Conservation (phyloP, 805 yeast species). For the Candida methanosorbosa region DNA sequence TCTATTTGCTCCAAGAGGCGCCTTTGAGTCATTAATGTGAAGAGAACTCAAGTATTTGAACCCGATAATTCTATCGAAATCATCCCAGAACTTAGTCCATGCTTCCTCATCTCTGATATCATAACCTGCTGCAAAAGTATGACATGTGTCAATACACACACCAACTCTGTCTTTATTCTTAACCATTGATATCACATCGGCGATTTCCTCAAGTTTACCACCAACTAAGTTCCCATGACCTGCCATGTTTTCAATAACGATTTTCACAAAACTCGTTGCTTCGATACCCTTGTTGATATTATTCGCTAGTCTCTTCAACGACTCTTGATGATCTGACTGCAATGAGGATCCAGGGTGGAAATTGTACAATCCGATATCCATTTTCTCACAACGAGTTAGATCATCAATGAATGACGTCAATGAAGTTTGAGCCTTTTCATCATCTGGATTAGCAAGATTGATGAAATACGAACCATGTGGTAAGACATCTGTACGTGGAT, state of each 20-base stretch:
- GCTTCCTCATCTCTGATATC: constrained; percentile 58
- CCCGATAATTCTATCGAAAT: constrained; percentile 72
- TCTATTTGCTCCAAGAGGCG: constrained; percentile 82
- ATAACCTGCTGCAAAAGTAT: constrained; percentile 93
- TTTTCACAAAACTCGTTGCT: constrained; percentile 70
- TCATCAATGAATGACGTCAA: constrained; percentile 79
- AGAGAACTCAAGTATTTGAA: constrained; percentile 66
- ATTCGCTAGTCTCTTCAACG: constrained; percentile 62
- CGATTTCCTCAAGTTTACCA: constrained; percentile 65
- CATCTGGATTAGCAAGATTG: constrained; percentile 86
- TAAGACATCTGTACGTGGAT: constrained; percentile 69
- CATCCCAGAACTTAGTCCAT: constrained; percentile 62
- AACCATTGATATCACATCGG: constrained; percentile 66
- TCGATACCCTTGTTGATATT: constrained; percentile 72
- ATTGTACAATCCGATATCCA: constrained; percentile 80
- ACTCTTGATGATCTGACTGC: constrained; percentile 54
- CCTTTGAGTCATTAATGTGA: constrained; percentile 92
- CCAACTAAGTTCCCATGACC: constrained; percentile 93
- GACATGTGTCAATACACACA: constrained; percentile 95
- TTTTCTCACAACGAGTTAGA: constrained; percentile 73
- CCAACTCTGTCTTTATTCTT: constrained; percentile 83
- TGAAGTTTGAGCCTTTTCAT: constrained; percentile 68
- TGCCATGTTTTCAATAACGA: constrained; percentile 95
- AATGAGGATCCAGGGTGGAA: constrained; percentile 91
- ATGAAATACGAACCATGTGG: constrained; percentile 96